These are phyloP conservation scores for Talaromyces piceae DNA, from an alignment of 2,329 filamentous ascomycete genomes.

Conservation along the genomic window DNA sequence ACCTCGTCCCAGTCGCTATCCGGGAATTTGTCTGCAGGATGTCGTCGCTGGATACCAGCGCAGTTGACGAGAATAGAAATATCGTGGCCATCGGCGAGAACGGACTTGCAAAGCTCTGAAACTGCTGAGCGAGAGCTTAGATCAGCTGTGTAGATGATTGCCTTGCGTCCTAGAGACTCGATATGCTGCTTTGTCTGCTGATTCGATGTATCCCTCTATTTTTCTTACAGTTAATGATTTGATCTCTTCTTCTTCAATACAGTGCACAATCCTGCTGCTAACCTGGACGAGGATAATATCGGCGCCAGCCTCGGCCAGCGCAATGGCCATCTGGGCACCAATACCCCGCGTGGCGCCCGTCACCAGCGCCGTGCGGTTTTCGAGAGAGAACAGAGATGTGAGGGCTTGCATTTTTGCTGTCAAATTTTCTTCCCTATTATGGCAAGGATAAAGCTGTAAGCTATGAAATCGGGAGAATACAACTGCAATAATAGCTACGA, in stretches of 20 bases:
- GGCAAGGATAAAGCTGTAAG: neutral
- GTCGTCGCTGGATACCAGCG: constrained; percentile 75
- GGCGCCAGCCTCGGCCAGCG: constrained; percentile 42
- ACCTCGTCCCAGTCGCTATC: constrained; percentile 67
- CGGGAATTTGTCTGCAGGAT: constrained; percentile 68
- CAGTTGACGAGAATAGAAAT: constrained; percentile 78
- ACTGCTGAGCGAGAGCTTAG: constrained; percentile 35
- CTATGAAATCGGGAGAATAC: neutral
- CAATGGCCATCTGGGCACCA: constrained; percentile 41
- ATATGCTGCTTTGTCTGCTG: constrained; percentile 37
- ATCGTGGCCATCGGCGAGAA: constrained; percentile 42
- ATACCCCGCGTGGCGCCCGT: constrained; percentile 43
- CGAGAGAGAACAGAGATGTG: constrained; percentile 11
- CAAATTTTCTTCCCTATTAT: neutral
- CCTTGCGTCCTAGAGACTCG: constrained; percentile 31
- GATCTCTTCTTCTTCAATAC: neutral
- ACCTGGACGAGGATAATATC: constrained; percentile 40
- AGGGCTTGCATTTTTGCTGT: constrained; percentile 5
- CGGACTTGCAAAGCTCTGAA: constrained; percentile 30
- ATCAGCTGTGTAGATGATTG: constrained; percentile 37
- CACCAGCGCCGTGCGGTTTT: constrained; percentile 18
- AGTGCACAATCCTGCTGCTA: constrained; percentile 1
- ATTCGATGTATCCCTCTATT: constrained; percentile 47
- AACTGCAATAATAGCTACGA: neutral
- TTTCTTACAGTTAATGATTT: neutral